Conservation (phyloP, 108 stramenopile genomes). For the Parmales sp. region DNA sequence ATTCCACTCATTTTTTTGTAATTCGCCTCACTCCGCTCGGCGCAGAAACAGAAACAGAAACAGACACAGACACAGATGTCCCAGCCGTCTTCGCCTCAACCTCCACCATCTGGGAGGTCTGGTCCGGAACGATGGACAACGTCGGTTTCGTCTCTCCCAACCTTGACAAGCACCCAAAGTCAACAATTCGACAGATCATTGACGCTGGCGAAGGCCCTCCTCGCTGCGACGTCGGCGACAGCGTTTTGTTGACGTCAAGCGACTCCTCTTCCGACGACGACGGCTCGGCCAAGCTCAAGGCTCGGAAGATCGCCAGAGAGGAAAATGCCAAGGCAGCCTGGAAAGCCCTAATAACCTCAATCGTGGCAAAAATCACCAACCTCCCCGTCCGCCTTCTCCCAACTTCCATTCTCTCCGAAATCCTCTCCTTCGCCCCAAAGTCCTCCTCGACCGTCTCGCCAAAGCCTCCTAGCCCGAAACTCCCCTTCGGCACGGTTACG, state of each 20-base stretch:
- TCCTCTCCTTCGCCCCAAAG: too few relatives aligned
- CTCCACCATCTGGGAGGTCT: not conserved
- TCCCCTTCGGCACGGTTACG: constrained; percentile 67
- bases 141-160: not conserved
- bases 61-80: too few relatives aligned
- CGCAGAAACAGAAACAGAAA: too few relatives aligned
- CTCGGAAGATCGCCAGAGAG: not conserved
- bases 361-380: too few relatives aligned
- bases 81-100: too few relatives aligned
- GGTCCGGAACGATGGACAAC: not conserved
- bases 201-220: constrained; percentile 81
- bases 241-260: constrained; percentile 62
- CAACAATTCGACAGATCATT: constrained; percentile 56
- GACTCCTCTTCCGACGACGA: constrained; percentile 53
- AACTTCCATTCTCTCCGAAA: too few relatives aligned
- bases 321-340: not conserved
- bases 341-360: too few relatives aligned
- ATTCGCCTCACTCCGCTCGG: too few relatives aligned
- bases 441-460: not conserved
- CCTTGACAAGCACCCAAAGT: not conserved
- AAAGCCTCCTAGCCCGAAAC: constrained; percentile 45
- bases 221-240: constrained; percentile 55
- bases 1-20: too few relatives aligned
- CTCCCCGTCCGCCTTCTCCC: too few relatives aligned
- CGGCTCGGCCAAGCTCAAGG: not conserved